A percentile compares a stretch with the other conserved stretches of the same genome.
Conservation (phyloP, 805 yeast species). For the Wickerhamiella alocasiicola region DNA sequence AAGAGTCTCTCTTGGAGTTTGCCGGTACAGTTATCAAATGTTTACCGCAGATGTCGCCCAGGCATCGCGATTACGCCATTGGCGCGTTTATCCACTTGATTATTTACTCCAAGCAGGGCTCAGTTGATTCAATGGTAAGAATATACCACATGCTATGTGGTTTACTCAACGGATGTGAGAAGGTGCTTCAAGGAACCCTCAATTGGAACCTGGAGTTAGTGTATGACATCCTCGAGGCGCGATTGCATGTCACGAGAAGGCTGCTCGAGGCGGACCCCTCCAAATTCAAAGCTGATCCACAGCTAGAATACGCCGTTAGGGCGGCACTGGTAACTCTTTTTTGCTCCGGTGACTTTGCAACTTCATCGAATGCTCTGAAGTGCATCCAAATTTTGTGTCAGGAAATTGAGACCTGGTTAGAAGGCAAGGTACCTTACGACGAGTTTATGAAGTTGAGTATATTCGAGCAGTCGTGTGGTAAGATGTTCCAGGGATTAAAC, state of each 20-base stretch:
- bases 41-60: background rate
- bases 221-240: constrained; percentile 1
- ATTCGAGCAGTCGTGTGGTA: background rate
- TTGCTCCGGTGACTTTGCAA: constrained; percentile 2
- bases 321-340: background rate
- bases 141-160: background rate
- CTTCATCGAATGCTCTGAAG: background rate
- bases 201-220: constrained; percentile 7
- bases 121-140: background rate
- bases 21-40: background rate
- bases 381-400: constrained; percentile 1
- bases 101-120: background rate
- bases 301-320: background rate
- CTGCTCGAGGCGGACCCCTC: constrained; percentile 4
- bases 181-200: background rate
- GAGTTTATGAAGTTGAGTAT: background rate
- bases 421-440: background rate
- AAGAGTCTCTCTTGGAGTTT: constrained; percentile 1
- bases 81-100: constrained; percentile 2
- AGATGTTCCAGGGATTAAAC: too few relatives aligned
- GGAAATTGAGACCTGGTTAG: background rate
- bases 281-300: background rate
- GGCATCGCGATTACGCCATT: background rate
- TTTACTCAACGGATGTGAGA: background rate
- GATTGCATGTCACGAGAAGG: background rate